phyloP scores from a whole-genome alignment of 495 filamentous ascomycete genomes.

The Daldinia caldariorum region DNA sequence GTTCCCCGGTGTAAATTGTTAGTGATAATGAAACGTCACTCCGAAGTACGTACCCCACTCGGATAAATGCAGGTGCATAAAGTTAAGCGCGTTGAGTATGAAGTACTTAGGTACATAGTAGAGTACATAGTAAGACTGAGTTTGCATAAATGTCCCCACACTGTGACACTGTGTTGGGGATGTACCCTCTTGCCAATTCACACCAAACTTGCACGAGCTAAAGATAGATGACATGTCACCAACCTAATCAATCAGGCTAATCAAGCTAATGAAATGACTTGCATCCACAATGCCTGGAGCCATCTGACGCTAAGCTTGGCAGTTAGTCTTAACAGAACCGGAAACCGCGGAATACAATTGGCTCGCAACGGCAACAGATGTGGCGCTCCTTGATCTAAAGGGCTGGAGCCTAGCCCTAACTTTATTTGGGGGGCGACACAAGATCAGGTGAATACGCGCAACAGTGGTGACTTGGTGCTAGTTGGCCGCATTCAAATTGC shows the following conservation, averaged over 20 bases:
- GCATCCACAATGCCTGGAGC: conserved; percentile 20
- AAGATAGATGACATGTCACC: conserved; percentile 12
- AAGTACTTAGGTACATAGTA: no score
- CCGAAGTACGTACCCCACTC: background rate
- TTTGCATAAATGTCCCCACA: conserved; percentile 1
- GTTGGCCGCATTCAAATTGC: conserved; percentile 31
- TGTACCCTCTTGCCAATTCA: background rate
- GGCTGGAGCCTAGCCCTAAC: conserved; percentile 35
- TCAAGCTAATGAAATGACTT: conserved; percentile 24
- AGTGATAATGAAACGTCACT: conserved; percentile 3
- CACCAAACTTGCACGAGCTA: background rate
- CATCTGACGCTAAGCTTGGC: conserved; percentile 13
- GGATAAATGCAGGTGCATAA: conserved; percentile 22
- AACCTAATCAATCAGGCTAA: conserved; percentile 11
- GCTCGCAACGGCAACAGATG: background rate
- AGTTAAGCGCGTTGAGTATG: background rate
- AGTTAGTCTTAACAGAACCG: conserved; percentile 9
- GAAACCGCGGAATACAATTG: conserved; percentile 15
- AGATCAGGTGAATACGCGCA: conserved; percentile 43
- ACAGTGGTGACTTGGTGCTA: conserved; percentile 15
- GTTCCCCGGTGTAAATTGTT: conserved; percentile 24
- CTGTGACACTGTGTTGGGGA: background rate
- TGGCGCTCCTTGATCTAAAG: conserved; percentile 7
- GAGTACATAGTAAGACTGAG: background rate
- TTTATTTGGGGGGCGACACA: conserved; percentile 8